Percentiles rank a stretch among this genome's conserved stretches.
phyloP scores from a whole-genome alignment of 257 asterid genomes.

The Solanum ossicruentum region DNA sequence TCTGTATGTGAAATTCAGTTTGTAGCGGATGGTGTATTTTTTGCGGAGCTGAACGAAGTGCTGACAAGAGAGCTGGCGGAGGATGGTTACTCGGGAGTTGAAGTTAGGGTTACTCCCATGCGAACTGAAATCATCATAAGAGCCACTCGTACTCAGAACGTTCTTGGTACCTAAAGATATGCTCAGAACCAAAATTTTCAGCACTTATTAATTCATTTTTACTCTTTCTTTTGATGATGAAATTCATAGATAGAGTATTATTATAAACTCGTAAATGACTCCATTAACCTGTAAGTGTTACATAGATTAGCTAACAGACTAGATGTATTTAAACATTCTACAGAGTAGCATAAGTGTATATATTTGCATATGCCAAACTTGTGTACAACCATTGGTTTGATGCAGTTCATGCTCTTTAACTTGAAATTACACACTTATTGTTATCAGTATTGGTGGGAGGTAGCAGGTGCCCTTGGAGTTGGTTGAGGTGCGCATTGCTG shows the following conservation, averaged over 20 bases:
- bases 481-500: background rate
- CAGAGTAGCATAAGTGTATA: background rate
- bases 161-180: conserved; percentile 20
- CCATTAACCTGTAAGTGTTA: background rate
- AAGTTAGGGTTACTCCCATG: conserved; percentile 55
- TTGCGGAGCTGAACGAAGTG: conserved; percentile 45
- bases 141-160: conserved; percentile 54
- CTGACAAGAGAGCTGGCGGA: conserved; percentile 50
- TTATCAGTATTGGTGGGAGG: background rate
- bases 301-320: background rate
- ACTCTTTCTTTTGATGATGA: background rate
- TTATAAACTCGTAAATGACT: background rate
- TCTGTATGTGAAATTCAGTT: conserved; percentile 9
- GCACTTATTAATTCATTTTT: too few relatives aligned
- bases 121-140: conserved; percentile 51
- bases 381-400: background rate
- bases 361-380: background rate
- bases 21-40: conserved; percentile 47
- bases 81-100: conserved; percentile 58
- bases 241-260: background rate
- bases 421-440: background rate
- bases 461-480: background rate
- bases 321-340: background rate
- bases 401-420: background rate
- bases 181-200: background rate